phyloP scores from a whole-genome alignment of 2,329 filamentous ascomycete genomes.

The Cladosporium sp. region DNA sequence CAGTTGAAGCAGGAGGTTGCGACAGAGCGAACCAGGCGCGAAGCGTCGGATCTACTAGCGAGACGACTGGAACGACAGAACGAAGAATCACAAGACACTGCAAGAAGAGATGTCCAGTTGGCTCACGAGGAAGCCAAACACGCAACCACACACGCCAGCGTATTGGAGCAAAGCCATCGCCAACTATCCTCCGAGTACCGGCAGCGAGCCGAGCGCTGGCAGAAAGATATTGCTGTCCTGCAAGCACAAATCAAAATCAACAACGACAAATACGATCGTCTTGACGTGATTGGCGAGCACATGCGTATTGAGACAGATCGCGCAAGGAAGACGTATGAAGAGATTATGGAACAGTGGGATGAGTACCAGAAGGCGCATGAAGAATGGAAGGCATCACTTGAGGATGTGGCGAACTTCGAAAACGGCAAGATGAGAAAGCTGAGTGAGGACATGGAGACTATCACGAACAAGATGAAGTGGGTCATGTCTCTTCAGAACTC shows the following conservation, averaged over 20 bases:
- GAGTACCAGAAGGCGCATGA: constrained; percentile 66
- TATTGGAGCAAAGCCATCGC: constrained; percentile 72
- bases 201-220: constrained; percentile 44
- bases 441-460: constrained; percentile 61
- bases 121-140: constrained; percentile 45
- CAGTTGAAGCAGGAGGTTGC: constrained; percentile 65
- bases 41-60: constrained; percentile 61
- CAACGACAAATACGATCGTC: constrained; percentile 62
- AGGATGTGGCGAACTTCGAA: constrained; percentile 56
- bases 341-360: constrained; percentile 61
- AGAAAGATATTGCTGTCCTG: constrained; percentile 55
- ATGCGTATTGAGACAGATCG: constrained; percentile 68
- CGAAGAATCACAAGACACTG: constrained; percentile 61
- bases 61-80: constrained; percentile 62
- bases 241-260: constrained; percentile 59
- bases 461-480: constrained; percentile 70
- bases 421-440: constrained; percentile 57
- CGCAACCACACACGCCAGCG: constrained; percentile 62
- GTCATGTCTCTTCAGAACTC: constrained; percentile 49
- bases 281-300: constrained; percentile 71
- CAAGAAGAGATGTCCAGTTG: constrained; percentile 64
- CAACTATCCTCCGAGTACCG: constrained; percentile 66
- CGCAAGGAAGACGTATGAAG: constrained; percentile 61
- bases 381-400: constrained; percentile 60
- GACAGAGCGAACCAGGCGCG: constrained; percentile 62